Conservation (phyloP, 768 basidiomycete genomes). For the Pleurotus tuber-regium region DNA sequence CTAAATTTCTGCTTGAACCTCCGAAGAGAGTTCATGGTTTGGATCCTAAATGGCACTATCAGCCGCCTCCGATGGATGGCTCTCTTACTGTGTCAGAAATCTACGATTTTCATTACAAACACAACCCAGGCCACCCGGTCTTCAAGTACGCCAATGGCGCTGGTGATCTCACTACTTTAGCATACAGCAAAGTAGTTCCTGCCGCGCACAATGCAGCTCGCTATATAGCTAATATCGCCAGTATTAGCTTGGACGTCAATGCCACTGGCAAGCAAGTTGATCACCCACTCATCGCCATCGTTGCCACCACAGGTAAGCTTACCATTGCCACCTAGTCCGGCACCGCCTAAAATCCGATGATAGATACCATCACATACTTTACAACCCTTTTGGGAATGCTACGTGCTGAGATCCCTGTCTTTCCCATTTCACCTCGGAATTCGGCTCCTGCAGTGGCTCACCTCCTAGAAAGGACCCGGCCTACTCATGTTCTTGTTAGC, state of each 20-base stretch:
- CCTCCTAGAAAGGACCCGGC: constrained; percentile 23
- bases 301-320: constrained; percentile 22
- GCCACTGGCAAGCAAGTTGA: background rate
- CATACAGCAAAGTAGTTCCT: constrained; percentile 22
- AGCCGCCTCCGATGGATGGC: constrained; percentile 30
- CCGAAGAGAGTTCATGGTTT: background rate
- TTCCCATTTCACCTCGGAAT: constrained; percentile 25
- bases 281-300: constrained; percentile 23
- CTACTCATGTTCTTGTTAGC: constrained; percentile 22
- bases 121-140: constrained; percentile 25
- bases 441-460: constrained; percentile 29
- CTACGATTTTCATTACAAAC: constrained; percentile 26
- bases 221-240: constrained; percentile 12
- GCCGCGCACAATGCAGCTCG: constrained; percentile 25
- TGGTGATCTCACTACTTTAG: constrained; percentile 17
- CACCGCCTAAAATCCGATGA: background rate
- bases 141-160: constrained; percentile 23
- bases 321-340: background rate
- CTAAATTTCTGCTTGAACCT: constrained; percentile 1
- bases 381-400: constrained; percentile 21
- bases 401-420: constrained; percentile 19
- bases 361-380: constrained; percentile 32
- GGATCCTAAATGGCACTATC: constrained; percentile 7
- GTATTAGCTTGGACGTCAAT: background rate
- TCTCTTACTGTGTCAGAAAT: constrained; percentile 30